Base-by-base conservation (phyloP, 257 asterid species). In the Plantago ovata region DNA sequence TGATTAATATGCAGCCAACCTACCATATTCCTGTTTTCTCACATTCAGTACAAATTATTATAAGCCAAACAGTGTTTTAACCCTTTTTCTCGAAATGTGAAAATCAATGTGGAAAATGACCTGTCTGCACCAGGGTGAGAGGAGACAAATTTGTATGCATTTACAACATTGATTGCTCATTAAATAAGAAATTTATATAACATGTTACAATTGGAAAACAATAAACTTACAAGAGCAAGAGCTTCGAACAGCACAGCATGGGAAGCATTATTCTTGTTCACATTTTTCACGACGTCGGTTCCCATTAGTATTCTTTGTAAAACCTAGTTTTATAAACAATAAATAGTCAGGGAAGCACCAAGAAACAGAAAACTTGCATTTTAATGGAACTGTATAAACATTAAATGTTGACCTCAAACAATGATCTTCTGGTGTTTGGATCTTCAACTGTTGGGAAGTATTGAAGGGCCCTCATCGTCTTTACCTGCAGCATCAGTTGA, bases 231-330 rank as follows among this genome's bases (percentile, higher is more conserved):
- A 64, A 93, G 96, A 56, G 97, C 92, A 82, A 93, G 99, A 58
- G 99, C 97, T 80, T 93, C 99, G 60, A 93, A 93, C 61, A 93
- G 96, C 70, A 93, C 99, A 70, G 99, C 99, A 78, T 93, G 99
- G 24, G 99, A 93, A 53, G 99, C 99, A 77, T 93, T 93, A 71
- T 93, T 93, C 84, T 93, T 93, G 87, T 93, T 93, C 74, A 93
- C 99, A 74, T 93, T 93, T 79, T 93, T 93, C 80, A 93, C 99
- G 47, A 93, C 99, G 69, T 93, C 99, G 44, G 99, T 93, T 75
- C 97, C 99, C 96, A 93, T 84, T 46, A 93, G 83, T 72, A 93
- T 86, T 87, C 96, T 77, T 66, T 94, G 99, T 71, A 94, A 72
- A 69, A 94, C 99, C 99, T 93, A 77, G 61, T 58, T 39, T 28